A percentile compares a stretch with the other conserved stretches of the same genome.
phyloP scores from a whole-genome alignment of 2,329 filamentous ascomycete species.

The Mycosphaerella sp. region DNA sequence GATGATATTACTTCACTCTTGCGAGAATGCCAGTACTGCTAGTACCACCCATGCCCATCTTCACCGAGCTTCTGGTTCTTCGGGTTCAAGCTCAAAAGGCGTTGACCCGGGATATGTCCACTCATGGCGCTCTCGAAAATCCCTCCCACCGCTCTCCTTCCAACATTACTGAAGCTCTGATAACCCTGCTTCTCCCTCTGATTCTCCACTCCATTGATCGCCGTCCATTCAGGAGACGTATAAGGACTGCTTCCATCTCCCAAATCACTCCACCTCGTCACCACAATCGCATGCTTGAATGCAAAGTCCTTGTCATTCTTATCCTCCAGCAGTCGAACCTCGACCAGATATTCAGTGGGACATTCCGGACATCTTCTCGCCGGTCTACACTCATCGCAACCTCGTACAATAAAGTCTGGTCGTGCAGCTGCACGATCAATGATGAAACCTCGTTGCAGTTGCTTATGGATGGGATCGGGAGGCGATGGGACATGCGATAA shows the following conservation, averaged over 20 bases:
- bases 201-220: slow-evolving; percentile 44
- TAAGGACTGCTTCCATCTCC: slow-evolving; percentile 49
- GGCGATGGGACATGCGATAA: slow-evolving; percentile 50
- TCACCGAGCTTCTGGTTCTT: slow-evolving; percentile 49
- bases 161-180: slow-evolving; percentile 50
- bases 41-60: slow-evolving; percentile 49
- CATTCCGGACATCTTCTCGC: slow-evolving; percentile 57
- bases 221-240: slow-evolving; percentile 49
- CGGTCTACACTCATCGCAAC: slow-evolving; percentile 52
- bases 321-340: slow-evolving; percentile 55
- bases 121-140: slow-evolving; percentile 53
- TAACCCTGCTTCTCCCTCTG: slow-evolving; percentile 32
- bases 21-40: not conserved
- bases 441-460: slow-evolving; percentile 38
- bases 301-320: slow-evolving; percentile 35
- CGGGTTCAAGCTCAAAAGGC: slow-evolving; percentile 54
- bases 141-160: slow-evolving; percentile 51
- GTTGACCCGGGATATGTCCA: slow-evolving; percentile 50
- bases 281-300: slow-evolving; percentile 55
- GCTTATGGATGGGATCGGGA: slow-evolving; percentile 39
- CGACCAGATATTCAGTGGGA: slow-evolving; percentile 56
- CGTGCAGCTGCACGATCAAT: slow-evolving; percentile 30
- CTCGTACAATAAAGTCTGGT: slow-evolving; percentile 42
- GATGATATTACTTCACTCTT: no score
- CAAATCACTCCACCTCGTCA: slow-evolving; percentile 57